Evolutionary conservation across 2,329 filamentous ascomycete species (phyloP), one percentile per base, ranked within the genome.

Genomic region (Lasiodiplodia citricola): DNA sequence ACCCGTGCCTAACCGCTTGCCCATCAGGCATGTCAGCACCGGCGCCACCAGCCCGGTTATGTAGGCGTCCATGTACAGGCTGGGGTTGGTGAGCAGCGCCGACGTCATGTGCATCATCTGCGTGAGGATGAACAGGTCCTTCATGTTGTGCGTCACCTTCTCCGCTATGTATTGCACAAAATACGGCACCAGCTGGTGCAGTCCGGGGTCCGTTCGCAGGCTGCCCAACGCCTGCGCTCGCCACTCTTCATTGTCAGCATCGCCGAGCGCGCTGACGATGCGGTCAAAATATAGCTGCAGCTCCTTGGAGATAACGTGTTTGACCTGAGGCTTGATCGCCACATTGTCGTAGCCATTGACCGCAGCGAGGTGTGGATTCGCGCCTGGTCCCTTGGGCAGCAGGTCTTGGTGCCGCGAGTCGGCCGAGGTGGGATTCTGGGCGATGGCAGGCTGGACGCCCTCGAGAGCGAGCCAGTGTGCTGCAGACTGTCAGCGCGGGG

Each of bases 401-500:
- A 97, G 86, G 75, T 97, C 94, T 77, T 94, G 91, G 64, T 91
- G 90, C 70, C 93, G 87, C 37, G 93, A 90, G 78, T 97, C 94
- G 75, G 90, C 89, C 6, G 92, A 90, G 1, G 94, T 96, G 7
- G 96, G 96, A 79, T 99, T 99, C 80, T 98, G 95, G 1, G 95
- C 94, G 74, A 98, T 97, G 0, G 94, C 92, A 2, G 96, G 96
- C 78, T 99, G 95, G 35, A 98, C 96, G 69, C 96, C 96, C 84
- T 99, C 96, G 60, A 99, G 93, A 25, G 96, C 94, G 70, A 98
- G 90, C 95, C 96, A 99, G 81, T 99, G 96, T 70, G 93, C 96
- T 94, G 76, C 64, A 21, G 35, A 7, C 25, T 6, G 65, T 72
- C 55, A 73, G 70, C 58, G n/a, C 21, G 18, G 16, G 25, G 58